Base-by-base conservation (phyloP, 202 grass and related monocot genomes). In the Eragrostis tef region DNA sequence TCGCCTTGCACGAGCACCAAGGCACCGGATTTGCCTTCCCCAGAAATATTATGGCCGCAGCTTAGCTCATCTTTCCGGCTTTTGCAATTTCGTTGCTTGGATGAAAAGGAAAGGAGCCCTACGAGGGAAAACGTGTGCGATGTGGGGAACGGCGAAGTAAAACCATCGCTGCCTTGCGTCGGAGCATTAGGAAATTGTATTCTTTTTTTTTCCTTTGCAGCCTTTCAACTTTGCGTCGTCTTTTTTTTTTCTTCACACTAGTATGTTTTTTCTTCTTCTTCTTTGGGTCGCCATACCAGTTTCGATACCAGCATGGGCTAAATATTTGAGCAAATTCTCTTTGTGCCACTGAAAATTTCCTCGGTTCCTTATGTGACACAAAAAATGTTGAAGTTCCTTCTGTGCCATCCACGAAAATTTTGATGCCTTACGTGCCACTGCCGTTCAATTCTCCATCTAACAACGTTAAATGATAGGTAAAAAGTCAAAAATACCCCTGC, bases 61-160 rank as follows among this genome's bases (percentile, higher is more conserved):
- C 63, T 51, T 19, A 25, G 44, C 84, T 81, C 58, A n/a, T 49
- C 41, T 81, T 69, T 34, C 11, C n/a, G 13, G 68, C 73, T 87
- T 87, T 67, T 39, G 46, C 42, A 60, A 69, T 64, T 74, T 90
- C 77, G 88, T 93, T 90, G 88, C 86, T 91, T 94, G 83, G 54
- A 79, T 82, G 87, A 70, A 89, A 91, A 89, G 88, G 61, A 84
- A 91, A 85, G 83, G 75, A 60, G 67, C 62, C 62, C 31, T 73
- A 47, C 62, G 68, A 15, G 17, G 72, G 11, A 26, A 67, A 77
- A 52, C 10, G 46, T 48, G 45, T 36, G 64, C 5, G 34, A 25
- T 59, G 48, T 65, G 80, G 63, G 65, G 72, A 65, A 61, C 50
- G 12, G 78, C 45, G 62, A 41, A 52, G 45, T 73, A 56, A 72